Base-by-base conservation (phyloP, 83 land plant genomes). In the Picea abies region DNA sequence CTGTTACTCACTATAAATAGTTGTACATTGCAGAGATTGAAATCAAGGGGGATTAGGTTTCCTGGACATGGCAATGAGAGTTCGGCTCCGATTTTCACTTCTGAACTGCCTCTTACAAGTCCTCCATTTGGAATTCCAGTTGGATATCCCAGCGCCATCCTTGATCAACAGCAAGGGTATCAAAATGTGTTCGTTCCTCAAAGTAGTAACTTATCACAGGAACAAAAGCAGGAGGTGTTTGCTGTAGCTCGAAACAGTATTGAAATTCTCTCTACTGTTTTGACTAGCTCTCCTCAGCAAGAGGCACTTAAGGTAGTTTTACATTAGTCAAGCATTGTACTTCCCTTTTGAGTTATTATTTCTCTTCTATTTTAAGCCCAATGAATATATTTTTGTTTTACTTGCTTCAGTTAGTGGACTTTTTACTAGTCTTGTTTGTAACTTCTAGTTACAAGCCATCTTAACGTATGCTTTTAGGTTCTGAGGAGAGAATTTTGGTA, bases 231-330 rank as follows among this genome's bases (percentile, higher is more conserved):
- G 85, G 99, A 95, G 79, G 93, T 93, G 73, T 88, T 97, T 88
- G 91, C 91, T 86, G 97, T 96, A 69, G 98, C 99, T 63, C 89
- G 91, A 44, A 97, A 95, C 85, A 92, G 96, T 60, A 83, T 92
- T 80, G 99, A 96, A 61, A 93, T 97, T 86, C 95, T 97, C 14
- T 80, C 92, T 14, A 97, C 97, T 37, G 95, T 97, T 22, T 81
- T 97, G 82, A 90, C 95, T 5, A 94, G 98, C 15, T 97, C 98
- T n/a, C 96, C 98, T 17, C 93, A 95, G 63, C 98, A 96, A 86
- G 99, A 97, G 78, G 98, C 84, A 85, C 72, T 94, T 41, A 37
- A 97, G 96, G 99, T 97, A 83, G 26, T 23, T 37, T 47, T 60
- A 29, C 39, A 58, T 19, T 73, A 47, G 23, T 12, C 49, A 56